Base-by-base conservation (phyloP, 164 flowering plant genomes). In the Macadamia tetraphylla region DNA sequence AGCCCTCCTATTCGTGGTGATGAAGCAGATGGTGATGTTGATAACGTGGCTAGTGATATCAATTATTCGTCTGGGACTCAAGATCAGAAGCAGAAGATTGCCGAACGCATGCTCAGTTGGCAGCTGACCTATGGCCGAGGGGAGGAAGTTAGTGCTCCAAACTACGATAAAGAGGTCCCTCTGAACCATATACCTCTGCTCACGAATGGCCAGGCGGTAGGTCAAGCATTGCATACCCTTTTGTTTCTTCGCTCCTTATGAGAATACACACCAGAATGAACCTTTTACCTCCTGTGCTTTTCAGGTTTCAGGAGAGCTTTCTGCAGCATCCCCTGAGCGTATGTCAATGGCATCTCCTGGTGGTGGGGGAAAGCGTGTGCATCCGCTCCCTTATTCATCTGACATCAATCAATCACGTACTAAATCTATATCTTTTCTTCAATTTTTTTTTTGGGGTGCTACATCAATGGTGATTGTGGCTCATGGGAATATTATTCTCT, bases 241-340 rank as follows among this genome's bases (percentile, higher is more conserved):
- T 12, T 29, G 42, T 49, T 1, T 30, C 1, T 63, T 10, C 35
- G 29, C 29, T 32, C 35, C 52, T 12, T 29, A 3, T 64, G 29
- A 29, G 3, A 49, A 64, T 35, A 5, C 40, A 35, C 40, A 13
- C 15, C 17, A 14, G 15, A 23, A 23, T 69, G 29, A 31, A 17
- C 32, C 29, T 63, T 60, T 52, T 67, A 29, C 23, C n/a, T 62
- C 29, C 32, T 63, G 14, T 56, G 17, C 6, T 66, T 63, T 30
- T 17, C 71, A 91, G 97, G 87, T 86, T 60, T 93, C 96, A 17
- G 98, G 97, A 31, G 98, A 92, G 75, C 67, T 90, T 10, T 87
- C 98, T 67, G 87, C 86, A 63, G 93, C 95, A 71, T 93, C 98
- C 62, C 96, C 98, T 68, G 96, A 85, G 44, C 91, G 79, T 6